A percentile compares a stretch with the other conserved stretches of the same genome.
Conservation (phyloP, 345 rosid species). For the Eucalyptus shirleyi region DNA sequence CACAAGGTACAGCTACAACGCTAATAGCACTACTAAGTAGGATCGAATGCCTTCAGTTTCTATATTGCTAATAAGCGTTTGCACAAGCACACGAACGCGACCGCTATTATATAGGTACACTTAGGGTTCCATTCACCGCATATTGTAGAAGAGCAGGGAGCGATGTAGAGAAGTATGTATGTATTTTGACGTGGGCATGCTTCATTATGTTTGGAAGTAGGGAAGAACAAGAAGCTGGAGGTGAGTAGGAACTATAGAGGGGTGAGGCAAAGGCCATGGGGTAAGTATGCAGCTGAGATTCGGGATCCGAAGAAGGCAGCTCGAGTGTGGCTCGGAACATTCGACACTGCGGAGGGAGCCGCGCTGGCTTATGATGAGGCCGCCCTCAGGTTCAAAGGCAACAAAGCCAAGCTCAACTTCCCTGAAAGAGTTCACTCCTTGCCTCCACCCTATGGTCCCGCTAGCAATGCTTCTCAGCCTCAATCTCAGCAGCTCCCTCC, state of each 20-base stretch:
- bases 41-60: neutral
- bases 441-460: neutral
- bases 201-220: neutral
- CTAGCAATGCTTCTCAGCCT: neutral
- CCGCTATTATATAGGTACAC: neutral
- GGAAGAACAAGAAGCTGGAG: neutral
- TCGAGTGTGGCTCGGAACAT: neutral
- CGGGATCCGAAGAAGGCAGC: neutral
- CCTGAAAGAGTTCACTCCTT: neutral
- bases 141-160: neutral
- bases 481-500: neutral
- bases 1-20: neutral
- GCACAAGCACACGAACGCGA: neutral
- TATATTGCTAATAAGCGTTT: neutral
- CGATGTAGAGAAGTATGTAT: neutral
- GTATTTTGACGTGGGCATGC: neutral
- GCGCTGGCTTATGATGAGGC: neutral
- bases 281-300: neutral
- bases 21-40: neutral
- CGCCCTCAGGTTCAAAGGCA: neutral
- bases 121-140: neutral
- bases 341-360: neutral
- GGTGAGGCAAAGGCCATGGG: neutral
- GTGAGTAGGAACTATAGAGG: neutral
- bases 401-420: neutral